phyloP scores from a whole-genome alignment of 345 rosid species.

The Toxicodendron radicans region DNA sequence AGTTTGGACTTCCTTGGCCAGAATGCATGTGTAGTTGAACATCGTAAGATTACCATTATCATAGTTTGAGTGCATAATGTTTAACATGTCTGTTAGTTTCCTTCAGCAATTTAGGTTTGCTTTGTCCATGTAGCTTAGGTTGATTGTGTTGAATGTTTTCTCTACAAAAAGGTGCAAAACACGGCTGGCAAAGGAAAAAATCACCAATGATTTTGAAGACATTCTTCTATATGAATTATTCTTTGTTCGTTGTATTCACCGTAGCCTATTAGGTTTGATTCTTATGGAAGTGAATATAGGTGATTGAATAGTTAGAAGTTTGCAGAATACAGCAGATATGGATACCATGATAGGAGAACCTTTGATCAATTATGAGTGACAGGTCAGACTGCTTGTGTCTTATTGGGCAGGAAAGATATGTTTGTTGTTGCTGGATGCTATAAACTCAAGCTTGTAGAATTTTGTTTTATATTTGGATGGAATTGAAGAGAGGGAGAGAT shows the following conservation, averaged over 20 bases:
- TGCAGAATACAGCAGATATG: neutral
- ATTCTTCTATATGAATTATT: neutral
- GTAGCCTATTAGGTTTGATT: neutral
- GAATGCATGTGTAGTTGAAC: neutral
- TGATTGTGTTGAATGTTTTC: neutral
- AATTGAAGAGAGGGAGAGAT: neutral
- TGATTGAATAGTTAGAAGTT: neutral
- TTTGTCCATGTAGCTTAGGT: neutral
- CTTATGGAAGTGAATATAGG: neutral
- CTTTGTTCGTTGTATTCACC: neutral
- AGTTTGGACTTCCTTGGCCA: slow-evolving; percentile 30
- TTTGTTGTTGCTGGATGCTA: neutral
- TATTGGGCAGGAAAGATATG: neutral
- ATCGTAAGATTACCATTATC: neutral
- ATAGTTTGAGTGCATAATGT: neutral
- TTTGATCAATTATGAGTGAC: neutral
- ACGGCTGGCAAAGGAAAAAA: too few species aligned
- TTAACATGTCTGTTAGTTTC: neutral
- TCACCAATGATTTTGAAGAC: too few species aligned
- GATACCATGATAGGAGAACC: neutral
- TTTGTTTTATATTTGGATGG: neutral
- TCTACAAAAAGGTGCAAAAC: neutral
- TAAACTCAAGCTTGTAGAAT: neutral
- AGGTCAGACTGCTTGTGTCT: neutral
- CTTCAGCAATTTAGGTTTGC: neutral